A percentile compares a stretch with the other conserved stretches of the same genome.
These are phyloP conservation scores for Begonia fuchsioides DNA, from an alignment of 306 rosid genomes.

Conservation along the genomic window DNA sequence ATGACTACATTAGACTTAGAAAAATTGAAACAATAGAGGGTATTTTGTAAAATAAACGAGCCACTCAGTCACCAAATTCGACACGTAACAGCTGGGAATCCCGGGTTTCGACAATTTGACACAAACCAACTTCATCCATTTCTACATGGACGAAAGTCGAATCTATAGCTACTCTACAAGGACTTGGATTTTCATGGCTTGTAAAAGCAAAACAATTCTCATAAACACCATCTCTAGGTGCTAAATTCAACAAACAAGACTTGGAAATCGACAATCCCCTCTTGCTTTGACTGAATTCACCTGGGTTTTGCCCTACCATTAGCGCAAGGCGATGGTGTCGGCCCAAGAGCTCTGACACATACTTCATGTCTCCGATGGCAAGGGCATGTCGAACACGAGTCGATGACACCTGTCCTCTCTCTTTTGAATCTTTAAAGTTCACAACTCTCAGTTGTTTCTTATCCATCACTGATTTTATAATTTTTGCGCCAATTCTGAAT, in stretches of 20 bases:
- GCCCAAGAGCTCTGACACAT: conserved; percentile 78
- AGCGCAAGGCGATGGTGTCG: conserved; percentile 59
- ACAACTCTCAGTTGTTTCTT: conserved; percentile 25
- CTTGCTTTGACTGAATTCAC: conserved; percentile 22
- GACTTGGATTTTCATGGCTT: conserved; percentile 23
- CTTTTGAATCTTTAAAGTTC: conserved; percentile 34
- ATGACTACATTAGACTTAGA: neutral
- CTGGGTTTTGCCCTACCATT: conserved; percentile 23
- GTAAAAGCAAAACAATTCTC: conserved; percentile 36
- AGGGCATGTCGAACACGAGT: conserved; percentile 81
- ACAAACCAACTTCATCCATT: conserved; percentile 21
- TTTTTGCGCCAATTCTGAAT: conserved; percentile 56
- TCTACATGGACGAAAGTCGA: conserved; percentile 48
- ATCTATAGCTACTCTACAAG: conserved; percentile 63
- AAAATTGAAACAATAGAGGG: conserved; percentile 8
- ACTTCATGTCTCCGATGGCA: conserved; percentile 62
- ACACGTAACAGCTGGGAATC: conserved; percentile 35
- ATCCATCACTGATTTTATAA: conserved; percentile 91
- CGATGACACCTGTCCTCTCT: conserved; percentile 84
- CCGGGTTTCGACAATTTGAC: conserved; percentile 25
- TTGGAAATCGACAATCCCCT: conserved; percentile 47
- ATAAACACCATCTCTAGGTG: conserved; percentile 86
- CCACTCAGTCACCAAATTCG: conserved; percentile 51
- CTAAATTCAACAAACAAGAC: conserved; percentile 55
- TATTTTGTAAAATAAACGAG: conserved; percentile 24